phyloP scores from a whole-genome alignment of 2,329 filamentous ascomycete species.

The Calonectria hawksworthii region DNA sequence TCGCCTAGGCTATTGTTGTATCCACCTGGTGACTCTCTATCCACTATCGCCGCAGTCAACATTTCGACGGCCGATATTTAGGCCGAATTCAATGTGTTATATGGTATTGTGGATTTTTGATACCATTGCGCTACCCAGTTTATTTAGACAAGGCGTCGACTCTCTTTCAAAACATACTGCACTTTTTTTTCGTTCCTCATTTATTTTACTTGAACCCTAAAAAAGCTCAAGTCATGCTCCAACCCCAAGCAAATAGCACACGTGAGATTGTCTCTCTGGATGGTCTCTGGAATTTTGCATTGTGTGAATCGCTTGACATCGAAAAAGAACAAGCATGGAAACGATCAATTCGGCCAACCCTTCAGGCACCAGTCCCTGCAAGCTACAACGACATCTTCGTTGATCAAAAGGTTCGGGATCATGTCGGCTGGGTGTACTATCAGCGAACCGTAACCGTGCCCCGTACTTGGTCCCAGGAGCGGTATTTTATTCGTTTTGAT shows the following conservation, averaged over 20 bases:
- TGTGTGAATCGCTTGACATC: constrained; percentile 14
- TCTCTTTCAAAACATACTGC: neutral
- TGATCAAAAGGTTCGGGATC: constrained; percentile 21
- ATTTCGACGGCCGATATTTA: neutral
- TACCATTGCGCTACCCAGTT: neutral
- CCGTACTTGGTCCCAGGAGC: constrained; percentile 16
- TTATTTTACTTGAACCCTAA: neutral
- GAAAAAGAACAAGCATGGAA: constrained; percentile 22
- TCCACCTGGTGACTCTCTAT: neutral
- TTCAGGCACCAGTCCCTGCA: constrained; percentile 28
- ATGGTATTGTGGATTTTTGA: neutral
- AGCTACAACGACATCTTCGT: constrained; percentile 36
- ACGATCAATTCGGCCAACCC: neutral
- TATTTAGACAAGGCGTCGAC: neutral
- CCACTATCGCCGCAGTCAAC: too few relatives aligned
- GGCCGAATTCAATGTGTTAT: neutral
- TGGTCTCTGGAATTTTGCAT: constrained; percentile 33
- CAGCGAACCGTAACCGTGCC: constrained; percentile 25
- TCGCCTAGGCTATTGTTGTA: neutral
- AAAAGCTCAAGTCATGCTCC: constrained; percentile 20
- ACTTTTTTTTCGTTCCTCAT: neutral
- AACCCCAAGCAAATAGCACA: constrained; percentile 21
- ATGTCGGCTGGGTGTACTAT: constrained; percentile 35
- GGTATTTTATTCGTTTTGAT: constrained; percentile 27
- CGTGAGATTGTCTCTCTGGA: constrained; percentile 31